These are phyloP conservation scores for Pythium guiyangense DNA, from an alignment of 352 stramenopile genomes.

Conservation along the genomic window DNA sequence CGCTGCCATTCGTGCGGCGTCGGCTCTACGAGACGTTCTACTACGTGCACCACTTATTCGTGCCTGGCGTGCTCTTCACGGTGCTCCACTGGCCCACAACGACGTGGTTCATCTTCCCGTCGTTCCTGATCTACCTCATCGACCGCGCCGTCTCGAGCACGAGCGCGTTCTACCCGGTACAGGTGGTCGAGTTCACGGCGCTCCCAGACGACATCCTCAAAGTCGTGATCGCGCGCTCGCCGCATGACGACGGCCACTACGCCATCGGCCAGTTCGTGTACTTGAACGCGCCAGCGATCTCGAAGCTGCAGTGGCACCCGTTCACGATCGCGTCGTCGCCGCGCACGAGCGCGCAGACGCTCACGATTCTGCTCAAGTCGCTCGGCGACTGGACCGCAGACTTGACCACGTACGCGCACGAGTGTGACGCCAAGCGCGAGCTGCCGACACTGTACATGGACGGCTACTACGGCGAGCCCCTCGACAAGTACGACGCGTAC, in stretches of 20 bases:
- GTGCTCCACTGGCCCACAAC: slow-evolving; percentile 32
- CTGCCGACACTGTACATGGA: slow-evolving; percentile 35
- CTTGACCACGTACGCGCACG: slow-evolving; percentile 24
- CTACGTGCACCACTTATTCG: slow-evolving; percentile 37
- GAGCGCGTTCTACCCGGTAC: slow-evolving; percentile 23
- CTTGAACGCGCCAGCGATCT: slow-evolving; percentile 35
- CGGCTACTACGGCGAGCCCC: slow-evolving; percentile 32
- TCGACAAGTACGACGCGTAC: slow-evolving; percentile 30
- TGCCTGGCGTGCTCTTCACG: slow-evolving; percentile 24
- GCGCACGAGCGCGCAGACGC: slow-evolving; percentile 4
- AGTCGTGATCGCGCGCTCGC: slow-evolving; percentile 25
- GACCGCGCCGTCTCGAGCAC: slow-evolving; percentile 23
- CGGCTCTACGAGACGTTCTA: slow-evolving; percentile 42
- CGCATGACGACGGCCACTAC: slow-evolving; percentile 16
- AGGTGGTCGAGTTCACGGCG: slow-evolving; percentile 20
- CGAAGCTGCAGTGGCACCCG: slow-evolving; percentile 48
- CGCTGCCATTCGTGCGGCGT: slow-evolving; percentile 34
- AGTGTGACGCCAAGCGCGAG: slow-evolving; percentile 24
- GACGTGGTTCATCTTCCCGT: slow-evolving; percentile 32
- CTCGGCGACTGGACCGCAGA: slow-evolving; percentile 29
- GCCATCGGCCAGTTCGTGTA: slow-evolving; percentile 42
- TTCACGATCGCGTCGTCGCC: slow-evolving; percentile 49
- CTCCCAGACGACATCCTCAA: slow-evolving; percentile 25
- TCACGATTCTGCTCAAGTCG: no score
- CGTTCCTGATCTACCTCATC: slow-evolving; percentile 32